phyloP scores from a whole-genome alignment of 2,329 filamentous ascomycete species.

The Aspergillus sp. region DNA sequence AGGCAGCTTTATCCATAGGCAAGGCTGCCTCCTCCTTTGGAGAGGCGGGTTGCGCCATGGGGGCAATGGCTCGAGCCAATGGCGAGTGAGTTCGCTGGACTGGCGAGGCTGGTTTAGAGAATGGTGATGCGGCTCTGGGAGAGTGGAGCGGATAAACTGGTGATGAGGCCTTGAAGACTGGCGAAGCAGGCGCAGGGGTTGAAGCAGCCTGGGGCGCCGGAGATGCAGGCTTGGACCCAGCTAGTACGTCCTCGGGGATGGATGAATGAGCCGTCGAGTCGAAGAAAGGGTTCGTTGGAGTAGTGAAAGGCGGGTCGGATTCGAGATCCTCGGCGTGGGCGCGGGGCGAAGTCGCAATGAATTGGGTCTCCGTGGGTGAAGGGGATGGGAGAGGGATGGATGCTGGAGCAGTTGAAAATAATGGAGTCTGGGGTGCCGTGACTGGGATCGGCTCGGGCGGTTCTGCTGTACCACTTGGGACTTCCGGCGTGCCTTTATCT shows the following conservation, averaged over 20 bases:
- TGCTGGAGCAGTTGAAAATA: constrained; percentile 19
- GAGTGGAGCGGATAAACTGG: constrained; percentile 5
- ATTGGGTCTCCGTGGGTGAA: constrained; percentile 28
- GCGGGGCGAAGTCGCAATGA: constrained; percentile 23
- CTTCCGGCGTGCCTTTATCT: constrained; percentile 6
- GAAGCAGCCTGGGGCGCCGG: constrained; percentile 9
- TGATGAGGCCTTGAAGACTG: constrained; percentile 12
- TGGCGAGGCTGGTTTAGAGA: constrained; percentile 3
- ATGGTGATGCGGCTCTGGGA: not conserved
- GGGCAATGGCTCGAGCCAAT: not conserved
- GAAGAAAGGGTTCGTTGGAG: constrained; percentile 10
- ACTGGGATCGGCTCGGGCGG: constrained; percentile 17
- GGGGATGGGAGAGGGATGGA: constrained; percentile 30
- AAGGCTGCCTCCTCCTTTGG: not conserved
- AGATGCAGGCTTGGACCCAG: constrained; percentile 15
- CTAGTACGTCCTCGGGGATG: constrained; percentile 8
- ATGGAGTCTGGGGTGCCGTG: constrained; percentile 21
- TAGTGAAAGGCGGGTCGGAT: constrained; percentile 13
- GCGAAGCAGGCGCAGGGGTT: constrained; percentile 1
- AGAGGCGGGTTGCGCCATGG: constrained; percentile 1
- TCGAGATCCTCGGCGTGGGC: constrained; percentile 13
- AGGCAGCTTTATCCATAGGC: constrained; percentile 1
- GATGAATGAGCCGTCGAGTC: constrained; percentile 7
- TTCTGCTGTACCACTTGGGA: constrained; percentile 10
- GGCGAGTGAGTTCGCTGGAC: not conserved